Evolutionary conservation across 2,329 filamentous ascomycete species (phyloP).

Genomic region (Xylariaceae sp.): DNA sequence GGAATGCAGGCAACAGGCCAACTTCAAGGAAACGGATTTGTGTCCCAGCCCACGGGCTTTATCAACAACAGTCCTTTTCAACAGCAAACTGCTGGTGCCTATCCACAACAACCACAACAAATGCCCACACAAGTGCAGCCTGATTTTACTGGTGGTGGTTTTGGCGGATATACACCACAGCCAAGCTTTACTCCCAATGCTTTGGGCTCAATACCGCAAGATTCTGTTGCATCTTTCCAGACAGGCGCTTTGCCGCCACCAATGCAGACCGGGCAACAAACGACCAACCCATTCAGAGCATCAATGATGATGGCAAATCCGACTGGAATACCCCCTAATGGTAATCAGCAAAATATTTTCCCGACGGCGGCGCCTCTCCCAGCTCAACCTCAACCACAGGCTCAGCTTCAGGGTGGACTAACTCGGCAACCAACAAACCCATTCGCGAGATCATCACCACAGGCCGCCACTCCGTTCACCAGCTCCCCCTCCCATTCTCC

Average conservation of each 20-base stretch:
- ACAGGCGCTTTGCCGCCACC: slow-evolving; percentile 39
- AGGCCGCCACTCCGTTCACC: slow-evolving; percentile 36
- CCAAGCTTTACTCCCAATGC: slow-evolving; percentile 49
- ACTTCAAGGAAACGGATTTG: slow-evolving; percentile 28
- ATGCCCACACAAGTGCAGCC: slow-evolving; percentile 42
- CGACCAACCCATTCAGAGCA: slow-evolving; percentile 89
- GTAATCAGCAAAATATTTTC: slow-evolving; percentile 28
- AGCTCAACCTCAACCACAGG: slow-evolving; percentile 1
- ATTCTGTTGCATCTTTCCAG: slow-evolving; percentile 50
- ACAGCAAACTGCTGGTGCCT: slow-evolving; percentile 32
- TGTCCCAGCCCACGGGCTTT: slow-evolving; percentile 35
- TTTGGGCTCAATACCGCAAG: slow-evolving; percentile 56
- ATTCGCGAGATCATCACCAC: slow-evolving; percentile 67
- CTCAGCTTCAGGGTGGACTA: slow-evolving; percentile 23
- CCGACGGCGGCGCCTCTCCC: slow-evolving; percentile 40
- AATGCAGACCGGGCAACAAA: slow-evolving; percentile 50
- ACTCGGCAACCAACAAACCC: slow-evolving; percentile 76
- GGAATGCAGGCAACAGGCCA: slow-evolving; percentile 33
- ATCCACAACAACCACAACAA: slow-evolving; percentile 35
- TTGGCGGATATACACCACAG: slow-evolving; percentile 76
- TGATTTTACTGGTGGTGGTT: slow-evolving; percentile 67
- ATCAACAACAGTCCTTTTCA: slow-evolving; percentile 41
- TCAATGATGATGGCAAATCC: slow-evolving; percentile 69
- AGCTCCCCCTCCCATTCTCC: slow-evolving; percentile 36
- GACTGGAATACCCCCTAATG: slow-evolving; percentile 42